These are phyloP conservation scores for Volvox carteri DNA, from an alignment of 163 green algal genomes.

Conservation along the genomic window DNA sequence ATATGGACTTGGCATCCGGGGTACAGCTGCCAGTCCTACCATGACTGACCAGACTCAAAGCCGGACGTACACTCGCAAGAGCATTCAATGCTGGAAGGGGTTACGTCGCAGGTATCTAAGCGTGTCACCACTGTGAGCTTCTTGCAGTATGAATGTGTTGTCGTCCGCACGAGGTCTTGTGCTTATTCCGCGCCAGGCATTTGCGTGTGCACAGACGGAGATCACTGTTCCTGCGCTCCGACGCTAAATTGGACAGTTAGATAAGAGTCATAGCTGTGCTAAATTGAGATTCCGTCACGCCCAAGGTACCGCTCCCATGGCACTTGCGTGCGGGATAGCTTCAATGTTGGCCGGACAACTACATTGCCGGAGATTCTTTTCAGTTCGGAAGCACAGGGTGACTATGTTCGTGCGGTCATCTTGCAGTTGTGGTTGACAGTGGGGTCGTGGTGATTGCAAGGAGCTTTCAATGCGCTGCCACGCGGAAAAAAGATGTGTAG, in stretches of 20 bases:
- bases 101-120: too few relatives aligned
- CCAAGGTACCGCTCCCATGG: conserved; percentile 43
- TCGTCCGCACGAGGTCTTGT: too few relatives aligned
- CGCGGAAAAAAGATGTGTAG: too few relatives aligned
- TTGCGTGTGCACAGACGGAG: conserved; percentile 14
- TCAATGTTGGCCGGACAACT: conserved; percentile 45
- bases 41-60: conserved; percentile 28
- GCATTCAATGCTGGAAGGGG: not conserved
- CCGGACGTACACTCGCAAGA: conserved; percentile 1
- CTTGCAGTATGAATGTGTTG: too few relatives aligned
- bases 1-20: not conserved
- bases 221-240: not conserved
- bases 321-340: not conserved
- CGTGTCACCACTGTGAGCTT: too few relatives aligned
- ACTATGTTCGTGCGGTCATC: too few relatives aligned
- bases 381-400: too few relatives aligned
- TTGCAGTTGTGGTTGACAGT: too few relatives aligned
- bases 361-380: not conserved
- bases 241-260: not conserved
- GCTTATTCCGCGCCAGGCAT: not conserved
- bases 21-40: conserved; percentile 28
- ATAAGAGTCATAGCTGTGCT: conserved; percentile 26
- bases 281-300: not conserved
- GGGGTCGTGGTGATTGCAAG: too few relatives aligned
- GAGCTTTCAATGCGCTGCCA: too few relatives aligned